Evolutionary conservation across 768 basidiomycete species (phyloP).

Genomic region (Hypholoma fasciculare): DNA sequence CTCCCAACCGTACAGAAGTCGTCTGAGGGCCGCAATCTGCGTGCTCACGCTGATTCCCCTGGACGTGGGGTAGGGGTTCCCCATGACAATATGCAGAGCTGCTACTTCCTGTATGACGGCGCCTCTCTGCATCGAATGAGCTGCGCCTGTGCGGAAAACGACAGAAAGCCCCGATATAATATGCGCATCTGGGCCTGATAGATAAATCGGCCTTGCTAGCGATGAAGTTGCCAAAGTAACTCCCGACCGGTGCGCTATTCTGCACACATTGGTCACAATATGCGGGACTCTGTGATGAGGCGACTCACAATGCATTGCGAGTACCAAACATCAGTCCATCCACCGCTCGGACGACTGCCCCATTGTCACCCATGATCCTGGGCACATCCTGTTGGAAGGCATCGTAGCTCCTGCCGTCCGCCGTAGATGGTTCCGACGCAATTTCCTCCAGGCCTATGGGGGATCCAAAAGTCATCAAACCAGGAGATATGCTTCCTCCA

Average conservation of each 20-base stretch:
- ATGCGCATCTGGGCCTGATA: conserved; percentile 33
- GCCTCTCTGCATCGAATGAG: conserved; percentile 55
- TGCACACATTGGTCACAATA: conserved; percentile 22
- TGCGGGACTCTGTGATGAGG: not conserved
- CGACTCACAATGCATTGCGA: conserved; percentile 68
- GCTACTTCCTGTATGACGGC: conserved; percentile 61
- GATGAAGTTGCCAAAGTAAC: conserved; percentile 62
- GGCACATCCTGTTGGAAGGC: conserved; percentile 47
- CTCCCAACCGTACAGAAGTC: conserved; percentile 60
- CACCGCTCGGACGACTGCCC: conserved; percentile 60
- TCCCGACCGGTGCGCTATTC: conserved; percentile 65
- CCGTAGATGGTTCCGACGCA: conserved; percentile 63
- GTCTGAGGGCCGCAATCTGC: conserved; percentile 62
- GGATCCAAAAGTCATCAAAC: conserved; percentile 67
- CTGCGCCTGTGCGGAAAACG: conserved; percentile 58
- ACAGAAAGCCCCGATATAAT: conserved; percentile 63
- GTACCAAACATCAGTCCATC: conserved; percentile 76
- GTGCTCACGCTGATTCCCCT: conserved; percentile 57
- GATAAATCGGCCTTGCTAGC: conserved; percentile 41
- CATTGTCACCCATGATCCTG: conserved; percentile 45
- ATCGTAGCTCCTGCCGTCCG: conserved; percentile 60
- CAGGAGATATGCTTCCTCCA: conserved; percentile 69
- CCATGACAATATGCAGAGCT: conserved; percentile 65
- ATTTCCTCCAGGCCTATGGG: conserved; percentile 79
- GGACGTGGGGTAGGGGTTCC: conserved; percentile 36